These are phyloP conservation scores for Agapanthus africanus DNA, from an alignment of 106 monocot genomes.

Conservation along the genomic window DNA sequence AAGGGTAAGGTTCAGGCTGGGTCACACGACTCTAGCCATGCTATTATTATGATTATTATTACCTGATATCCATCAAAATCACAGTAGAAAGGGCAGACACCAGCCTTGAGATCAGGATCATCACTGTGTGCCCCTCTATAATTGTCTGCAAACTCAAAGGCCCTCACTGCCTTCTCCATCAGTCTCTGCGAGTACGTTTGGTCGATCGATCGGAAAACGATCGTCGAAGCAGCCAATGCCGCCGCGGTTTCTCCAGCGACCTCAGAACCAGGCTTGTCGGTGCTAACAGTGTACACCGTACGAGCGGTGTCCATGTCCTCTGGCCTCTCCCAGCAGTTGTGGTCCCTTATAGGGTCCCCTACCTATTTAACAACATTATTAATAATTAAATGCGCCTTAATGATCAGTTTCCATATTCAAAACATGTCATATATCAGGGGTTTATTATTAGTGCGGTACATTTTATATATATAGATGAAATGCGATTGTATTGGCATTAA, in stretches of 20 bases:
- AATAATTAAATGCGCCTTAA: no score
- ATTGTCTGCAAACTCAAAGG: slow-evolving; percentile 74
- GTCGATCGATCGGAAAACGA: slow-evolving; percentile 57
- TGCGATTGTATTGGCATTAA: no score
- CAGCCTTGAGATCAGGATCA: slow-evolving; percentile 38
- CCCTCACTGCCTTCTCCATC: slow-evolving; percentile 29
- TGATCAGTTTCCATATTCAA: no score
- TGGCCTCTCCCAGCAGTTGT: slow-evolving; percentile 95
- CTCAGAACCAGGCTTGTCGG: slow-evolving; percentile 73
- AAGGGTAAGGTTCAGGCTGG: no score
- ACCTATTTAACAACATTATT: slow-evolving; percentile 34
- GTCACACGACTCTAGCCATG: no score
- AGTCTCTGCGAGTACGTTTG: slow-evolving; percentile 35
- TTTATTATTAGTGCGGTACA: no score
- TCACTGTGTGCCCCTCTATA: slow-evolving; percentile 82
- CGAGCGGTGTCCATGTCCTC: slow-evolving; percentile 97
- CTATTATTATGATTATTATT: no score
- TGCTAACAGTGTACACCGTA: slow-evolving; percentile 62
- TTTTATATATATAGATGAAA: no score
- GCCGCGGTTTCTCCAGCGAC: slow-evolving; percentile 96
- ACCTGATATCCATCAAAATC: slow-evolving; percentile 89
- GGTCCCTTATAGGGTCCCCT: slow-evolving; percentile 72
- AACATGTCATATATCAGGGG: no score
- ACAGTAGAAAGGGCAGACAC: slow-evolving; percentile 92
- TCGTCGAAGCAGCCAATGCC: slow-evolving; percentile 76